Conservation (phyloP, 2,329 filamentous ascomycete species). For the Aureobasidium subglaciale region DNA sequence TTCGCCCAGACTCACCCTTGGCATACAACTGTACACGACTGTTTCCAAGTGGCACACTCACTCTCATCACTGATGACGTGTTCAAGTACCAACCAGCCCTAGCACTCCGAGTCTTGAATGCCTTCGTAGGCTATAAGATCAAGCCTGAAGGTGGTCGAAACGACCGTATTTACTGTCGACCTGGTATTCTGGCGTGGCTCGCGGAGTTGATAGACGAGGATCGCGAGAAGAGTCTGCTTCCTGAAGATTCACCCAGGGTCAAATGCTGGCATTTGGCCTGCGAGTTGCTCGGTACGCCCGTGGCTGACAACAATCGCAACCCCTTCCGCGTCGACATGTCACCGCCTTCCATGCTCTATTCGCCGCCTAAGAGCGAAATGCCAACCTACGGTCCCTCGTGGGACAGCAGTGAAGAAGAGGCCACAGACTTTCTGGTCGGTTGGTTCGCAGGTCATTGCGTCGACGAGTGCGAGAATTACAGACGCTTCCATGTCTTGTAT, state of each 20-base stretch:
- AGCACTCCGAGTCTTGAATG: slow-evolving; percentile 31
- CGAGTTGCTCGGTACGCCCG: slow-evolving; percentile 15
- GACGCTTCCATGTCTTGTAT: slow-evolving; percentile 26
- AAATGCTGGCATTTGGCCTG: slow-evolving; percentile 22
- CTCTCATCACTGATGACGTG: slow-evolving; percentile 39
- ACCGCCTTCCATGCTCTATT: slow-evolving; percentile 1
- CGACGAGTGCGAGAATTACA: slow-evolving; percentile 20
- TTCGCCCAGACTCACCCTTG: slow-evolving; percentile 7
- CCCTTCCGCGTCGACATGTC: not conserved
- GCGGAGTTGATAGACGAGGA: slow-evolving; percentile 16
- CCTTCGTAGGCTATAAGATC: slow-evolving; percentile 26
- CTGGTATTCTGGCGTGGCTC: slow-evolving; percentile 25
- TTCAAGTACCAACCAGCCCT: slow-evolving; percentile 33
- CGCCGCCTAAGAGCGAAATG: slow-evolving; percentile 15
- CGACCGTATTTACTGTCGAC: slow-evolving; percentile 24
- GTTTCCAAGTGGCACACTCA: slow-evolving; percentile 34
- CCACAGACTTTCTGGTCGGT: slow-evolving; percentile 26
- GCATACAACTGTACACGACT: slow-evolving; percentile 23
- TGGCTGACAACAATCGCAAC: not conserved
- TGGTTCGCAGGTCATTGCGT: slow-evolving; percentile 25
- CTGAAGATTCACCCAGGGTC: slow-evolving; percentile 18
- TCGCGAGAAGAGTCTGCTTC: slow-evolving; percentile 12
- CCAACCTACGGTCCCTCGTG: slow-evolving; percentile 21
- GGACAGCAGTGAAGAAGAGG: slow-evolving; percentile 21
- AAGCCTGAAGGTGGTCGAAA: slow-evolving; percentile 21